These are phyloP conservation scores for Fusarium domesticum DNA, from an alignment of 2,329 filamentous ascomycete species.

Conservation along the genomic window DNA sequence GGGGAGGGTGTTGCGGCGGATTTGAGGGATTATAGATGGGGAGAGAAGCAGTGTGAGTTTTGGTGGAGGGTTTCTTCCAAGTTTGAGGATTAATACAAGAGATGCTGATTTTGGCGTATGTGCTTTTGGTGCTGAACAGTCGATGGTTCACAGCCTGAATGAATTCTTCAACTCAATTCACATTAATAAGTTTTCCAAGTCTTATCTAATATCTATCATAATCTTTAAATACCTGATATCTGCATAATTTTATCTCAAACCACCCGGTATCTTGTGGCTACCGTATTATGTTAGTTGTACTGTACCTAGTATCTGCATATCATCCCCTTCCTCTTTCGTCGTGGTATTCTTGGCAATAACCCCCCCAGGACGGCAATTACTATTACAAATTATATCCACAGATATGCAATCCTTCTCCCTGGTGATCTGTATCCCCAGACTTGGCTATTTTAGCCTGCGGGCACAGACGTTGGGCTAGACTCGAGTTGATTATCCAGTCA, in stretches of 20 bases:
- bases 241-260: no score
- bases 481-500: background rate
- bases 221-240: no score
- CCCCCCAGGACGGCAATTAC: background rate
- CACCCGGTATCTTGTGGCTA: no score
- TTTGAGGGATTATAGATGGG: slow-evolving; percentile 41
- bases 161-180: no score
- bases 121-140: no score
- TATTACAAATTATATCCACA: background rate
- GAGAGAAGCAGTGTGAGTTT: slow-evolving; percentile 43
- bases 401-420: no score
- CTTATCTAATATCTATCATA: no score
- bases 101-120: background rate
- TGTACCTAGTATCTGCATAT: no score
- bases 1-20: slow-evolving; percentile 37
- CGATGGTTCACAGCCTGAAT: no score
- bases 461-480: background rate
- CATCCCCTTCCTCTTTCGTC: background rate
- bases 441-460: background rate
- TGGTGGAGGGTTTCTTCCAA: slow-evolving; percentile 39
- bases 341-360: background rate
- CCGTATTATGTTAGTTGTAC: no score
- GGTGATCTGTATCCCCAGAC: background rate
- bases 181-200: no score
- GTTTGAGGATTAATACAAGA: slow-evolving; percentile 31